Conservation (phyloP, 169 alveolate genomes). For the Toxoplasma gondii region DNA sequence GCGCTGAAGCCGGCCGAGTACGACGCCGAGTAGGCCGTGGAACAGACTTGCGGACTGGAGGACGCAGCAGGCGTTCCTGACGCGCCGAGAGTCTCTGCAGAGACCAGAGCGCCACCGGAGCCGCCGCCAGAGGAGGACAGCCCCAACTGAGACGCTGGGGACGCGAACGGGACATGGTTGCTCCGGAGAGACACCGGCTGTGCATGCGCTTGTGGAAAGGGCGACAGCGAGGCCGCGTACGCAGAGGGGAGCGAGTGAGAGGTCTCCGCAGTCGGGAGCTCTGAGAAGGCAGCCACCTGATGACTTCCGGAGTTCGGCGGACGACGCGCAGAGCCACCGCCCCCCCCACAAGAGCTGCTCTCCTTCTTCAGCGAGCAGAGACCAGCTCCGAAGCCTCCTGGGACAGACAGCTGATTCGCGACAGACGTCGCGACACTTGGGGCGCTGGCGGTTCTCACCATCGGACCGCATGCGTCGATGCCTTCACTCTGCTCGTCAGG, state of each 20-base stretch:
- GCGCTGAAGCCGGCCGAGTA: not conserved
- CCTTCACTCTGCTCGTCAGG: slow-evolving; percentile 5
- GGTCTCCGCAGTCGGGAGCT: not conserved
- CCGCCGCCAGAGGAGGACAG: not conserved
- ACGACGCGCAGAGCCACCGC: not conserved
- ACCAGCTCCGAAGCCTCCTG: too few species aligned
- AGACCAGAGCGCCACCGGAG: not conserved
- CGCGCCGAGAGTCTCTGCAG: not conserved
- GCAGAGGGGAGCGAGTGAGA: not conserved
- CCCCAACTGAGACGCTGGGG: not conserved
- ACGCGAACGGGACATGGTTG: not conserved
- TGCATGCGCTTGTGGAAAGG: not conserved
- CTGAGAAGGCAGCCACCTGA: not conserved
- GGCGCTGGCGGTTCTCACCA: not conserved
- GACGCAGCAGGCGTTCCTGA: too few species aligned
- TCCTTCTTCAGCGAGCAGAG: not conserved
- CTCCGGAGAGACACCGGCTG: not conserved
- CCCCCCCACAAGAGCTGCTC: not conserved
- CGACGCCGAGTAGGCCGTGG: not conserved
- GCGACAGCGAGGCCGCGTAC: not conserved
- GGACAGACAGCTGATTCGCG: not conserved
- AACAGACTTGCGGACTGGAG: not conserved
- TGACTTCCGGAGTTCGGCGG: not conserved
- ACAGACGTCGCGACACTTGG: not conserved
- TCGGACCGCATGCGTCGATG: not conserved